phyloP scores from a whole-genome alignment of 148 eudicot species.

The Drosera capensis region DNA sequence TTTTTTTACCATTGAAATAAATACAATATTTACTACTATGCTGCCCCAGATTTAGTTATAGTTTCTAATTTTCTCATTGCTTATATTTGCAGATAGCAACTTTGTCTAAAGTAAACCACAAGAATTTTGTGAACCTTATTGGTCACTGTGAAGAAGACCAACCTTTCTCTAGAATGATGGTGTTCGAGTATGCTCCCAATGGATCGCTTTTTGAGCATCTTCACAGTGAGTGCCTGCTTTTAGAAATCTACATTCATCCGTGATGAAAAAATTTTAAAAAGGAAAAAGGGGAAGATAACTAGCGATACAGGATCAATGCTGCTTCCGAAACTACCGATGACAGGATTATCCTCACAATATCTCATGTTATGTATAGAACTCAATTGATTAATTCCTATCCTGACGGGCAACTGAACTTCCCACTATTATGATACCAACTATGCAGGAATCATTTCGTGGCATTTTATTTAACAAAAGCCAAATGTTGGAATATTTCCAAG shows the following conservation, averaged over 20 bases:
- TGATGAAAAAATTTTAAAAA: neutral
- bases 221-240: slow-evolving; percentile 45
- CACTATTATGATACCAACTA: too few relatives aligned
- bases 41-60: too few relatives aligned
- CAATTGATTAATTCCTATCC: too few relatives aligned
- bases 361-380: too few relatives aligned
- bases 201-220: slow-evolving; percentile 95
- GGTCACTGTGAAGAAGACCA: slow-evolving; percentile 77
- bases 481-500: too few relatives aligned
- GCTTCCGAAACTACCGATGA: too few relatives aligned
- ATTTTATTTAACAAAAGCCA: too few relatives aligned
- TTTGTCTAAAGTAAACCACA: slow-evolving; percentile 81
- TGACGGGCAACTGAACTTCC: too few relatives aligned
- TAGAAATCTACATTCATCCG: neutral
- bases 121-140: slow-evolving; percentile 83
- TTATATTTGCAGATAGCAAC: slow-evolving; percentile 47
- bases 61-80: slow-evolving; percentile 2
- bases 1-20: too few relatives aligned
- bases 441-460: too few relatives aligned
- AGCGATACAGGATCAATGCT: neutral
- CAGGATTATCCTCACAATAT: too few relatives aligned
- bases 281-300: neutral
- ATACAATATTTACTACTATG: too few relatives aligned
- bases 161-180: slow-evolving; percentile 96
- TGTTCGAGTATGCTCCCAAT: slow-evolving; percentile 93